Evolutionary conservation across 805 yeast genomes (phyloP).

Genomic region (Saturnispora mendoncae): DNA sequence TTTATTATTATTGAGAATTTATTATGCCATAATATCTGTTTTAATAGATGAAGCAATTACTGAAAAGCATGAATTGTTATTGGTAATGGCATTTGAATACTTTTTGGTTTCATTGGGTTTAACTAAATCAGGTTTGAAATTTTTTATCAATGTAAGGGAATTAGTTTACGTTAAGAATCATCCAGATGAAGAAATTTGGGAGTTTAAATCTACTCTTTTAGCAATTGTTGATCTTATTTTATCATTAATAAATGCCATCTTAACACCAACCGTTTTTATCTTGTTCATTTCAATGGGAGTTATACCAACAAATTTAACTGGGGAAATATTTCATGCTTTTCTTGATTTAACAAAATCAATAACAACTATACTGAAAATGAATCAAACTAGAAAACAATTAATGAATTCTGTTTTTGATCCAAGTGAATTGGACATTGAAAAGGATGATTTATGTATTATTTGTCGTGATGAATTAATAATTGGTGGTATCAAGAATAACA

Average conservation of each 20-base stretch:
- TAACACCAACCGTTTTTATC: slow-evolving; percentile 32
- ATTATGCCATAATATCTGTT: slow-evolving; percentile 42
- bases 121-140: slow-evolving; percentile 37
- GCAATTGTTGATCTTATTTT: slow-evolving; percentile 44
- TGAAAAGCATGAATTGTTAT: slow-evolving; percentile 45
- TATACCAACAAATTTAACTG: slow-evolving; percentile 26
- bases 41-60: slow-evolving; percentile 50
- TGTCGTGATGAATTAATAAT: slow-evolving; percentile 84
- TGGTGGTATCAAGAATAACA: slow-evolving; percentile 22
- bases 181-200: slow-evolving; percentile 64
- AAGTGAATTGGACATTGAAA: slow-evolving; percentile 46
- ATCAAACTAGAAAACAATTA: slow-evolving; percentile 47
- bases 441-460: slow-evolving; percentile 70
- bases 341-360: slow-evolving; percentile 27
- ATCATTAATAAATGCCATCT: slow-evolving; percentile 22
- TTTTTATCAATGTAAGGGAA: slow-evolving; percentile 48
- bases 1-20: slow-evolving; percentile 37
- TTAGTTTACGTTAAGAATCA: slow-evolving; percentile 35
- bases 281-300: slow-evolving; percentile 35
- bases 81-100: slow-evolving; percentile 70
- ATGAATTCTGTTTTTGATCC: slow-evolving; percentile 60
- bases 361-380: slow-evolving; percentile 31
- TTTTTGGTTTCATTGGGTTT: slow-evolving; percentile 53
- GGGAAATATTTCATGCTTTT: slow-evolving; percentile 25
- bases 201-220: slow-evolving; percentile 50